These are phyloP conservation scores for Bolboschoenoplectus hybrid DNA, from an alignment of 202 grass and related monocot genomes.

Conservation along the genomic window DNA sequence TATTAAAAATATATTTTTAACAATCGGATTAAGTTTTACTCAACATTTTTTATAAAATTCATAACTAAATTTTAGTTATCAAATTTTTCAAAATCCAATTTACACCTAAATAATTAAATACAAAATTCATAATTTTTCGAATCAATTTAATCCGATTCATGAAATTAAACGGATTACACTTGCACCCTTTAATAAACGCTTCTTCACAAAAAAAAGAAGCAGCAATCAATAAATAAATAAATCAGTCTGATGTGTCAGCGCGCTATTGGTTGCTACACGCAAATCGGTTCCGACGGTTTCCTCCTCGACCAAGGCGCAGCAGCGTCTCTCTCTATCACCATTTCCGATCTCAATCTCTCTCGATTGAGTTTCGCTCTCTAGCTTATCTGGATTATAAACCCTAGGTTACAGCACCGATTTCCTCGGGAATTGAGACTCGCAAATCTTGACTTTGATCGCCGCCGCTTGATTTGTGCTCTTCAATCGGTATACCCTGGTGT, in stretches of 20 bases:
- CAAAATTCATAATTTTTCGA: too few species aligned
- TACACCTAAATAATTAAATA: too few species aligned
- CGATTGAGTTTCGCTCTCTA: neutral
- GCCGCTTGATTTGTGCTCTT: neutral
- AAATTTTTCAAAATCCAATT: too few species aligned
- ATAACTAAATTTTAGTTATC: too few species aligned
- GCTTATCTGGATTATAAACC: neutral
- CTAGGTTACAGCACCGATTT: neutral
- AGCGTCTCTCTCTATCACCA: neutral
- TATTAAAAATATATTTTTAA: too few species aligned
- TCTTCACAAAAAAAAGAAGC: too few species aligned
- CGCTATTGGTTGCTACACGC: neutral
- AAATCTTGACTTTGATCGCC: neutral
- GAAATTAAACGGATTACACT: too few species aligned
- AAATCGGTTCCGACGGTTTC: neutral
- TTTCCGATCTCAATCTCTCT: conserved; percentile 6
- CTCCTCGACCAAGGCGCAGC: neutral
- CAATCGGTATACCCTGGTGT: neutral
- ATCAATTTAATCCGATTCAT: too few species aligned
- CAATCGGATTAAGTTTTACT: too few species aligned
- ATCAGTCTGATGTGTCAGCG: neutral
- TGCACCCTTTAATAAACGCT: too few species aligned
- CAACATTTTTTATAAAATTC: too few species aligned
- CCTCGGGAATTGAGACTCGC: neutral
- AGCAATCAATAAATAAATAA: neutral